phyloP scores from a whole-genome alignment of 1,284 basidiomycete species.

The Fomitopsis schrenkii region DNA sequence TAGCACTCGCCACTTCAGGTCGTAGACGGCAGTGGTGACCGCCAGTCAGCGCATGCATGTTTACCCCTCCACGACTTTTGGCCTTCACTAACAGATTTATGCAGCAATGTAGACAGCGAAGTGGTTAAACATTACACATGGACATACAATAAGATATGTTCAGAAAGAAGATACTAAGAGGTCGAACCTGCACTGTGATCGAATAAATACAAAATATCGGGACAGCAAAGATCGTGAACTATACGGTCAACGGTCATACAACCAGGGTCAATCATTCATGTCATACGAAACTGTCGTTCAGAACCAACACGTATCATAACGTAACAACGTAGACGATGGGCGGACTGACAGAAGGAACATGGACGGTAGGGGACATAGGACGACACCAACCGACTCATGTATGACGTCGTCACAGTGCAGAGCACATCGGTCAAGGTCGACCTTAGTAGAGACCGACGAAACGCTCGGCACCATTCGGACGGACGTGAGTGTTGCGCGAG shows the following conservation, averaged over 20 bases:
- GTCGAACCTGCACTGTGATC: neutral
- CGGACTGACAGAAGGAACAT: conserved; percentile 1
- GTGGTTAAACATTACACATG: neutral
- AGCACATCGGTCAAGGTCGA: conserved; percentile 16
- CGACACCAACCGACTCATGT: conserved; percentile 1
- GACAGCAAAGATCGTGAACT: neutral
- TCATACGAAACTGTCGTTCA: neutral
- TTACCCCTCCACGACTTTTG: neutral
- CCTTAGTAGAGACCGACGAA: conserved; percentile 12
- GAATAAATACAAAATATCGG: neutral
- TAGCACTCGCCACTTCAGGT: neutral
- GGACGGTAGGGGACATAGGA: conserved; percentile 1
- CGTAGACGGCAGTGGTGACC: neutral
- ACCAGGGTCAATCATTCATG: neutral
- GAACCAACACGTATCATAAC: neutral
- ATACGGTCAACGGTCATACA: neutral
- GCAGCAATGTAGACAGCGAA: neutral
- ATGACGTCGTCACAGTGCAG: conserved; percentile 25
- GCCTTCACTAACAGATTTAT: neutral
- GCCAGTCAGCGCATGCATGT: neutral
- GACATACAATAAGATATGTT: neutral
- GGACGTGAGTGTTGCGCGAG: conserved; percentile 30
- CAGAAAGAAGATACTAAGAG: neutral
- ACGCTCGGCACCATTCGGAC: conserved; percentile 25
- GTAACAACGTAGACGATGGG: neutral